These are phyloP conservation scores for Tieghemiomyces parasiticus DNA, from an alignment of 192 early-diverging fungal genomes.

Conservation along the genomic window DNA sequence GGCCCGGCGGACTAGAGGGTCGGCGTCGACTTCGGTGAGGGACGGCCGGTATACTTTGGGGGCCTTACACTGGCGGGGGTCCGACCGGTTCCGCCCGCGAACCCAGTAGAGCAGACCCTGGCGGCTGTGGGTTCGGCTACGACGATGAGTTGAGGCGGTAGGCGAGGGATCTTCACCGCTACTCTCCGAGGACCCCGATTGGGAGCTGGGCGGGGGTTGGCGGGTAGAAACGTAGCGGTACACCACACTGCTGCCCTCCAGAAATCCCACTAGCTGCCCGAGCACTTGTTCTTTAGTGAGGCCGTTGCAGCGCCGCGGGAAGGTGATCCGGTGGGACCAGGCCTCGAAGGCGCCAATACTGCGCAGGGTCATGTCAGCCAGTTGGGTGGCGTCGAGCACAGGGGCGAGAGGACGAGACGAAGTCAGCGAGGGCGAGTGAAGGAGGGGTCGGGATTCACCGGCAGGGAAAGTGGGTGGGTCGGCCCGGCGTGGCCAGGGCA, in stretches of 20 bases:
- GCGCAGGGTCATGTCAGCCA: neutral
- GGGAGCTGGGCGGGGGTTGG: too few relatives aligned
- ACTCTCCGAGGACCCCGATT: too few relatives aligned
- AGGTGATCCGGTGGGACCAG: slow-evolving; percentile 1
- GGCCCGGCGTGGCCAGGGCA: neutral
- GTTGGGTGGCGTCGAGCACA: neutral
- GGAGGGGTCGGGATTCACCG: too few relatives aligned
- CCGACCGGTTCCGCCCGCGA: too few relatives aligned
- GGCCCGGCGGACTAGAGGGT: slow-evolving; percentile 10
- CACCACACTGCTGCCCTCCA: neutral
- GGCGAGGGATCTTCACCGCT: too few relatives aligned
- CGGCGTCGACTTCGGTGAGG: slow-evolving; percentile 8
- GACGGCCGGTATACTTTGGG: too few relatives aligned
- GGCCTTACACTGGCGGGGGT: too few relatives aligned
- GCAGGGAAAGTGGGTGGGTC: neutral
- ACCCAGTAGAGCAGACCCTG: too few relatives aligned
- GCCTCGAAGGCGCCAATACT: neutral
- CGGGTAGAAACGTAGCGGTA: slow-evolving; percentile 7
- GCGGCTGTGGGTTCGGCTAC: too few relatives aligned
- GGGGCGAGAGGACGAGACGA: neutral
- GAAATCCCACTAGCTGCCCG: neutral
- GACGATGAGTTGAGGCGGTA: too few relatives aligned
- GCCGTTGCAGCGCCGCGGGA: slow-evolving; percentile 4
- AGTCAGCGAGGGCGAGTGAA: neutral
- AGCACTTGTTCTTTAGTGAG: slow-evolving; percentile 3